Percentiles rank a stretch among this genome's conserved stretches.
Evolutionary conservation across 768 basidiomycete species (phyloP).

Genomic region (Myochromella boudieri): DNA sequence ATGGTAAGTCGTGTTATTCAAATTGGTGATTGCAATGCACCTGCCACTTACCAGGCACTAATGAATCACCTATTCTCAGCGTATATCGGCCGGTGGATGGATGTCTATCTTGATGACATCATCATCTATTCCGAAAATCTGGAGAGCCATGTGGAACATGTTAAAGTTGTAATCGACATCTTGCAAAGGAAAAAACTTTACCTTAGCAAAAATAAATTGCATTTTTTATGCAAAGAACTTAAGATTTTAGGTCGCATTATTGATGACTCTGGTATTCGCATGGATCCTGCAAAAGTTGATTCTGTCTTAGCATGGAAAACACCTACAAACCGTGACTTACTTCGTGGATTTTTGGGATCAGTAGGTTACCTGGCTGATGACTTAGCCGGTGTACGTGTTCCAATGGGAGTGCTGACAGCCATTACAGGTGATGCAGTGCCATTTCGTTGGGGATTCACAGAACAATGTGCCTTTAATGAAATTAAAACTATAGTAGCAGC

Average conservation of each 20-base stretch:
- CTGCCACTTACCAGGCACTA: constrained; percentile 43
- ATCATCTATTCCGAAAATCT: constrained; percentile 37
- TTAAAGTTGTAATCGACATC: constrained; percentile 24
- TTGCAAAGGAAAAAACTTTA: constrained; percentile 28
- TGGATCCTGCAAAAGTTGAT: constrained; percentile 43
- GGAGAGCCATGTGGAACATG: constrained; percentile 32
- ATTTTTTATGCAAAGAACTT: constrained; percentile 21
- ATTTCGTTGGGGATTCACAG: constrained; percentile 23
- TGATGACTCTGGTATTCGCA: constrained; percentile 29
- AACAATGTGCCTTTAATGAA: constrained; percentile 32
- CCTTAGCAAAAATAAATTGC: constrained; percentile 27
- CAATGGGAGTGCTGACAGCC: constrained; percentile 25
- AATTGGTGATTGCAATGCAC: constrained; percentile 31
- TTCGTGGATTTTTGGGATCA: constrained; percentile 33
- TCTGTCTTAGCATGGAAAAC: constrained; percentile 25
- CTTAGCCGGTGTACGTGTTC: constrained; percentile 22
- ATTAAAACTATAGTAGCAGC: constrained; percentile 26
- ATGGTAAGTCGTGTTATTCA: constrained; percentile 40
- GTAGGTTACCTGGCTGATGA: constrained; percentile 34
- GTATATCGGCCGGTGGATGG: constrained; percentile 23
- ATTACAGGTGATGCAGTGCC: constrained; percentile 19
- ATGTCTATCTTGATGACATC: constrained; percentile 40
- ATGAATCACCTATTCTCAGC: constrained; percentile 34
- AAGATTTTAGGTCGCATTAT: constrained; percentile 35
- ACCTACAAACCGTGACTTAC: constrained; percentile 24